Evolutionary conservation across 169 alveolate species (phyloP), one percentile per base, ranked within the genome.

Genomic region (Plasmodium vivax): DNA sequence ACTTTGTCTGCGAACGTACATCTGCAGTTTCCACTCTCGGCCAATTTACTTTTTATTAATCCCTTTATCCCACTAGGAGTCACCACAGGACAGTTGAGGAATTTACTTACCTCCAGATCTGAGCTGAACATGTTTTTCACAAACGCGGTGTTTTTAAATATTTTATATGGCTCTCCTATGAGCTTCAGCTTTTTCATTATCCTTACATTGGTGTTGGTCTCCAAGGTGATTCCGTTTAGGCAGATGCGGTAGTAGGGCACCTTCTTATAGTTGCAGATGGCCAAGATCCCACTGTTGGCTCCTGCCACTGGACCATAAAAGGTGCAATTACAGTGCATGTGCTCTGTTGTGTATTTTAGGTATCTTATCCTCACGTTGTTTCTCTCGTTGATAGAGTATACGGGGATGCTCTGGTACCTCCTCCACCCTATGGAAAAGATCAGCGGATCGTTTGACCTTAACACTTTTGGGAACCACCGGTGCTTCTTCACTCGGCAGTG

Each of bases 41-140:
- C 98, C 2, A 97, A 92, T 36, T 99, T 99, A 93, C 99, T 99
- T 96, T 99, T 99, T 43, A 99, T 98, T 73, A 99, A 98, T 3
- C 99, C 99, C 82, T 99, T 97, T 74, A 99, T 98, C 19, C 99
- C 99, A 84, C 99, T 98, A 2, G 98, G 99, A 4, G 99, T 99
- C 93, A 98, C 99, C 34, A 99, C 96, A 95, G 98, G 98, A 19
- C 99, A 99, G 56, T 99, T 99, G 71, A 98, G 95, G 95, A 98
- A 99, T 97, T 98, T 99, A 45, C 99, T 97, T 27, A 99, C 99
- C 96, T 99, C 99, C 80, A 99, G 93, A 93, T 98, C 99, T 1
- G 99, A 98, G 94, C 97, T 99, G 95, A 99, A 99, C 99, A 99
- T 99, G 85, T 98, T 98, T 97, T 98, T 98, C 72, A 99, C 97